Percentiles rank a stretch among this genome's conserved stretches.
Evolutionary conservation across 208 protist genomes (phyloP).

Genomic region (Leishmania guyanensis): DNA sequence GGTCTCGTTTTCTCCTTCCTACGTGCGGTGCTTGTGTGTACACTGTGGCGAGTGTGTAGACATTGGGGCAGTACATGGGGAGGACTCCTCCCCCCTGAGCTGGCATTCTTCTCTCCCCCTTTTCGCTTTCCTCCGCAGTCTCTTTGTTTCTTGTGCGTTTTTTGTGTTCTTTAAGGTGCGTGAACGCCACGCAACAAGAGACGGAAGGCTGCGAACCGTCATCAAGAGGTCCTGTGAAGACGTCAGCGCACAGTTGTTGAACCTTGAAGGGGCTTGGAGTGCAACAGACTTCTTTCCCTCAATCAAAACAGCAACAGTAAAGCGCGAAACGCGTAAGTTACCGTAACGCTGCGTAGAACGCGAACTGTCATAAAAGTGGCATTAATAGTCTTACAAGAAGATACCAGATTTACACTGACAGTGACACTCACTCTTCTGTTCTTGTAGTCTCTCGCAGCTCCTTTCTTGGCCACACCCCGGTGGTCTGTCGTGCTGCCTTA

Average conservation of each 20-base stretch:
- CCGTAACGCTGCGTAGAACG: background rate
- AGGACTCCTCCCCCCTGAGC: background rate
- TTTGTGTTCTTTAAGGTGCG: background rate
- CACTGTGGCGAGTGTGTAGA: background rate
- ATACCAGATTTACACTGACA: background rate
- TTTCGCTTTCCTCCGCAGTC: background rate
- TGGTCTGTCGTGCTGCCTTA: background rate
- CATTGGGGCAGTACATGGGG: background rate
- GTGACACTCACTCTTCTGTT: background rate
- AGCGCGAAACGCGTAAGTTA: background rate
- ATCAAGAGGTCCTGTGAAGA: background rate
- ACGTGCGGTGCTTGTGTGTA: background rate
- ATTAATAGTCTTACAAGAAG: background rate
- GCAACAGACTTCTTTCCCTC: background rate
- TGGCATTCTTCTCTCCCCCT: background rate
- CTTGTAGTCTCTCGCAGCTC: background rate
- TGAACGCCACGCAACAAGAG: background rate
- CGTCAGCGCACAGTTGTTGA: constrained; percentile 3
- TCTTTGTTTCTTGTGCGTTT: background rate
- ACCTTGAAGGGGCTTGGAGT: background rate
- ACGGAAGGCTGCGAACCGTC: background rate
- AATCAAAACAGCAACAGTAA: background rate
- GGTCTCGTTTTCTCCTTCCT: background rate
- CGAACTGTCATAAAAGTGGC: background rate
- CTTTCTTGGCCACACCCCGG: background rate